Percentiles rank a stretch among this genome's conserved stretches.
Evolutionary conservation across 345 rosid genomes (phyloP).

Genomic region (Euphorbia lathyris): DNA sequence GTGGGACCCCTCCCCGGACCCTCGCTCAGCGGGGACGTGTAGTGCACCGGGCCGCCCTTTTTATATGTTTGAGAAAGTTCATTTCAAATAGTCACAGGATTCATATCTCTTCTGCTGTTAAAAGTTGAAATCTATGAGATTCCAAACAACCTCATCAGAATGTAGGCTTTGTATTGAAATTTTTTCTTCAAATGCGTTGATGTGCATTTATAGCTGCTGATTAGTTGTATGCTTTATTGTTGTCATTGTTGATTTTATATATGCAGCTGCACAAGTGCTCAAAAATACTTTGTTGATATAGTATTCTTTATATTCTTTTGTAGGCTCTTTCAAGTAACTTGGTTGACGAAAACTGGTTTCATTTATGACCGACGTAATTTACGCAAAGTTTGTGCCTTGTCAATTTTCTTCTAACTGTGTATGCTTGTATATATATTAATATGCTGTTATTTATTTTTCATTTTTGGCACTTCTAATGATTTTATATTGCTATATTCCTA

Average conservation of each 20-base stretch:
- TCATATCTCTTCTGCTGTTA: background rate
- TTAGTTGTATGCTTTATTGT: background rate
- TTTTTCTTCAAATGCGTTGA: background rate
- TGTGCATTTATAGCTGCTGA: background rate
- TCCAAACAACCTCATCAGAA: background rate
- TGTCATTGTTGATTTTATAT: slow-evolving; percentile 4
- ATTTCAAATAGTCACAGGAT: background rate
- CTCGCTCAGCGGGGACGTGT: no score
- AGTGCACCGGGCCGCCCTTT: no score
- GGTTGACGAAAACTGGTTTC: slow-evolving; percentile 88
- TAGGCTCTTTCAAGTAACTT: slow-evolving; percentile 92
- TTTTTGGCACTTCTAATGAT: background rate
- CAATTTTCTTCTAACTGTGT: slow-evolving; percentile 7
- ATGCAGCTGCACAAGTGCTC: slow-evolving; percentile 1
- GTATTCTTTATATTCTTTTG: slow-evolving; percentile 43
- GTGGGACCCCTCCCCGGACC: no score
- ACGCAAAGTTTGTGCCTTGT: slow-evolving; percentile 65
- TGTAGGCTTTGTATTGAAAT: background rate
- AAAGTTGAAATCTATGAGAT: background rate
- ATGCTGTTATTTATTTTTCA: background rate
- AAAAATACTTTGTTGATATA: slow-evolving; percentile 25
- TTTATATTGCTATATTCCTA: background rate
- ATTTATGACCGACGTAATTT: slow-evolving; percentile 66
- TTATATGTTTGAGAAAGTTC: background rate
- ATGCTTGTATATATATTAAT: background rate